These are phyloP conservation scores for Pythium aristosporum DNA, from an alignment of 352 stramenopile genomes.

Conservation along the genomic window DNA sequence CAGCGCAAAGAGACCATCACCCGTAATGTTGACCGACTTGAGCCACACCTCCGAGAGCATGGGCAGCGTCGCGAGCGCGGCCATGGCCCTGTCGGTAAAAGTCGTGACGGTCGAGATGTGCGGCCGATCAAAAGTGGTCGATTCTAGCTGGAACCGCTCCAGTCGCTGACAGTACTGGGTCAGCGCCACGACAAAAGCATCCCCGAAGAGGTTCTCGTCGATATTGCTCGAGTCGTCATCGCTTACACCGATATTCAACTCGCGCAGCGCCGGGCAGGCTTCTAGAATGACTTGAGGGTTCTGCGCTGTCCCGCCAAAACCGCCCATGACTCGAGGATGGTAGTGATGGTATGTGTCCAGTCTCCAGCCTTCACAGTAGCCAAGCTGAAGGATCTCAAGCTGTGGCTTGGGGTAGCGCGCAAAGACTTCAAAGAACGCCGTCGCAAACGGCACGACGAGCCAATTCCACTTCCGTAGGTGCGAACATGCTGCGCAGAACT, in stretches of 20 bases:
- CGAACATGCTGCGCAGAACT: constrained; percentile 38
- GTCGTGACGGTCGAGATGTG: background rate
- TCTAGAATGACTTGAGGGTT: background rate
- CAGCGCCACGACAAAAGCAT: background rate
- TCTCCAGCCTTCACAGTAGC: background rate
- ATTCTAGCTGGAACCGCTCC: background rate
- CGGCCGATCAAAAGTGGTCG: background rate
- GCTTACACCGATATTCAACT: background rate
- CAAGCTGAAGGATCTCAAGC: background rate
- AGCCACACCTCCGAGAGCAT: background rate
- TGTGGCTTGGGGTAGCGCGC: constrained; percentile 5
- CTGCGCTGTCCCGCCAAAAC: background rate
- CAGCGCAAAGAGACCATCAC: background rate
- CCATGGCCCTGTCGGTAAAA: constrained; percentile 3
- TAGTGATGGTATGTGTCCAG: background rate
- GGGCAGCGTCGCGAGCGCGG: constrained; percentile 1
- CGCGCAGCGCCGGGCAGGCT: background rate
- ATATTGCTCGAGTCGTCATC: background rate
- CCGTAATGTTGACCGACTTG: background rate
- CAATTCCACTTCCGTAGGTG: constrained; percentile 1
- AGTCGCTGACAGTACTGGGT: constrained; percentile 3
- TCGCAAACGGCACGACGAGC: constrained; percentile 4
- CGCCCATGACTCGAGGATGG: background rate
- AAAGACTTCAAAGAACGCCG: constrained; percentile 15
- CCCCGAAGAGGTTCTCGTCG: background rate